Conservation (phyloP, 2,329 filamentous ascomycete species). For the Cercospora nicotianae region DNA sequence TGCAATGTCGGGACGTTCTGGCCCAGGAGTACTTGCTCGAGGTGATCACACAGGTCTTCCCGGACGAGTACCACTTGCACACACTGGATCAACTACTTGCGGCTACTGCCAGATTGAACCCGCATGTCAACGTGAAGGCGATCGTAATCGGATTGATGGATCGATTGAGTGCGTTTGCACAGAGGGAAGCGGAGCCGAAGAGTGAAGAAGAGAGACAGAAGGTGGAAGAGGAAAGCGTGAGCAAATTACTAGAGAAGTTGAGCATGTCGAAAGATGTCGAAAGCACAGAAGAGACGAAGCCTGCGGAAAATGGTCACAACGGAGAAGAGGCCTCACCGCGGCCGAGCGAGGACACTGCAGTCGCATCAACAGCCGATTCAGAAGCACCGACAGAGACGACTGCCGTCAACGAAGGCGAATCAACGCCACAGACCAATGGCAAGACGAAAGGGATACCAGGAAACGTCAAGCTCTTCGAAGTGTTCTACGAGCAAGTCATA, state of each 20-base stretch:
- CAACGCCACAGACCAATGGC: conserved; percentile 41
- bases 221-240: conserved; percentile 80
- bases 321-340: conserved; percentile 23
- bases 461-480: conserved; percentile 88
- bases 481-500: conserved; percentile 95
- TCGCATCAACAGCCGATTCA: conserved; percentile 33
- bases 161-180: conserved; percentile 88
- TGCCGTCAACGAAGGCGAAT: conserved; percentile 30
- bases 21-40: conserved; percentile 97
- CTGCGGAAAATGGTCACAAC: conserved; percentile 33
- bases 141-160: conserved; percentile 99
- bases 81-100: conserved; percentile 93
- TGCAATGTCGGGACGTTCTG: conserved; percentile 94
- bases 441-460: conserved; percentile 63
- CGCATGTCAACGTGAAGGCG: conserved; percentile 94
- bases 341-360: conserved; percentile 28
- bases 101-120: conserved; percentile 88
- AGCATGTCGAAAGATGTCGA: conserved; percentile 62
- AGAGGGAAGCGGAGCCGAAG: conserved; percentile 75
- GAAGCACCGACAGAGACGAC: conserved; percentile 22
- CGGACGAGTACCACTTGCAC: conserved; percentile 96
- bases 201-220: conserved; percentile 70
- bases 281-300: conserved; percentile 36
- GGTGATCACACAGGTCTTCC: conserved; percentile 98
- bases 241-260: conserved; percentile 74